Base-by-base conservation (phyloP, 805 yeast genomes). In the Tetrapisispora fleetii region DNA sequence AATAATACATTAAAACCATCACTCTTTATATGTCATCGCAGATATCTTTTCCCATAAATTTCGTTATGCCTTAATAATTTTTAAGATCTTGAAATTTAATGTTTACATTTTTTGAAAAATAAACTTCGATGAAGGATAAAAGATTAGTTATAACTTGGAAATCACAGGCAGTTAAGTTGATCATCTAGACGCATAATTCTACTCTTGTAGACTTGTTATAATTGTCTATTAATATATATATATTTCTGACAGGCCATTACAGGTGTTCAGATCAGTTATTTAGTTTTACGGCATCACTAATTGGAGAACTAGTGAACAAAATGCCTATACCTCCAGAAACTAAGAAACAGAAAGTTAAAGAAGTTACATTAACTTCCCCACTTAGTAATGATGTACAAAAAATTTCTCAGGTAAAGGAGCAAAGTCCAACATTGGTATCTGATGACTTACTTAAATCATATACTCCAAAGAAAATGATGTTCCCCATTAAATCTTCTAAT, bases 401-500 rank as follows among this genome's bases (percentile, higher is more conserved):
- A 18, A 9, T 41, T 32, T 6, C 32, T 4, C 44, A 41, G 19
- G 17, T 22, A 2, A 10, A n/a, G 14, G 18, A 19, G 18, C 18
- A 32, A 5, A 41, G 28, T n/a, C 27, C 37, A 9, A 10, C 30
- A 17, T 37, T 30, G 17, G 14, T 9, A 7, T 14, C 21, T 3
- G 30, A 28, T 19, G 44, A 41, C 18, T 37, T 37, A 30, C 18
- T 41, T 11, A 45, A 45, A 32, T 47, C 54, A 7, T 37, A 40
- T 16, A 62, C 65, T 2, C 67, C 67, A 10, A 54, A 62, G 39
- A 64, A 63, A 41, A 43, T 62, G 33, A 59, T 60, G 1, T 21
- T 60, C 9, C 60, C 56, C 1, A 53, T 60, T 24, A 38, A 30
- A 21, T 14, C 10, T 47, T 53, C 8, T 63, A 61, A 8, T 47